Conservation (phyloP, 192 early-diverging fungal genomes). For the Helicostylum pulchrum region DNA sequence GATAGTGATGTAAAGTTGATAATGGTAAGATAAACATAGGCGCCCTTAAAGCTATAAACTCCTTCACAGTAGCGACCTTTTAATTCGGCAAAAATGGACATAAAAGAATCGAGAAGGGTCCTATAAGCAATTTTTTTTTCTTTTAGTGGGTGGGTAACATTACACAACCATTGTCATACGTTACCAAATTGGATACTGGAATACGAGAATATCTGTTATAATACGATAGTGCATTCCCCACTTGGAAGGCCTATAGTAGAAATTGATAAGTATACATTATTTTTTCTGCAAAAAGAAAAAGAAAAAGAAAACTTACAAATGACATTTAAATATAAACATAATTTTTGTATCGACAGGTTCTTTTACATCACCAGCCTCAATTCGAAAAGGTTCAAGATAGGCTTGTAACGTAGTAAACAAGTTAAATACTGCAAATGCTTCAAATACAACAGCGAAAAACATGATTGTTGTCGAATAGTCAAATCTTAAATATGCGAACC, state of each 20-base stretch:
- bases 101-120: conserved; percentile 28
- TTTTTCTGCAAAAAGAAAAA: background rate
- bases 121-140: background rate
- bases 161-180: background rate
- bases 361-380: conserved; percentile 25
- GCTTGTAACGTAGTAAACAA: conserved; percentile 32
- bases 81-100: conserved; percentile 32
- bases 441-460: conserved; percentile 36
- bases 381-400: conserved; percentile 30
- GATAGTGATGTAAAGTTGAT: conserved; percentile 36
- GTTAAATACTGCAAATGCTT: conserved; percentile 38
- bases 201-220: conserved; percentile 36
- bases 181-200: conserved; percentile 39
- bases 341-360: conserved; percentile 26
- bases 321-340: conserved; percentile 22
- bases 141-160: background rate
- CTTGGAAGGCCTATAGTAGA: conserved; percentile 26
- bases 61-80: conserved; percentile 36
- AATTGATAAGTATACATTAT: conserved; percentile 1
- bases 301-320: conserved; percentile 23
- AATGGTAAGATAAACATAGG: conserved; percentile 35
- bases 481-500: conserved; percentile 25
- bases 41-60: conserved; percentile 31
- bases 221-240: conserved; percentile 39
- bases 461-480: conserved; percentile 31